Conservation (phyloP, 1,139 yeast species). For the Eremothecium gossypii region DNA sequence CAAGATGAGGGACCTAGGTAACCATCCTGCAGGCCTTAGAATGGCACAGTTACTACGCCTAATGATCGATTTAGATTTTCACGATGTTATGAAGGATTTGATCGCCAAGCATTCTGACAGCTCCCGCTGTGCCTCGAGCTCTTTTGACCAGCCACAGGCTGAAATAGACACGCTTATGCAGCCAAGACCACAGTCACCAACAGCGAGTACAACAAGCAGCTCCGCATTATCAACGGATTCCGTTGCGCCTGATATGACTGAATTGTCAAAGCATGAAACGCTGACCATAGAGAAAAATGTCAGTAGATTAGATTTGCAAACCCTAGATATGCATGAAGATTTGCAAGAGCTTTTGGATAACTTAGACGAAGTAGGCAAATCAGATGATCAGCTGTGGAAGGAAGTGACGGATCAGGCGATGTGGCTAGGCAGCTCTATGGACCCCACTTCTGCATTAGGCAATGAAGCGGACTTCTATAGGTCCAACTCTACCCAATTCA, state of each 20-base stretch:
- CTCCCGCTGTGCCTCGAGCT: background rate
- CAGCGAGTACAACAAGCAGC: slow-evolving; percentile 9
- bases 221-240: slow-evolving; percentile 6
- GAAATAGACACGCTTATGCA: slow-evolving; percentile 13
- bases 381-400: slow-evolving; percentile 62
- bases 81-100: slow-evolving; percentile 51
- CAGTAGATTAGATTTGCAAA: slow-evolving; percentile 22
- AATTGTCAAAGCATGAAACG: slow-evolving; percentile 13
- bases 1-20: slow-evolving; percentile 66
- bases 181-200: slow-evolving; percentile 9
- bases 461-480: slow-evolving; percentile 12
- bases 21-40: slow-evolving; percentile 68
- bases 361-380: slow-evolving; percentile 27
- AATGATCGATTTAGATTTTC: slow-evolving; percentile 57
- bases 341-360: slow-evolving; percentile 25
- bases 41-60: slow-evolving; percentile 62
- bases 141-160: background rate
- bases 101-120: slow-evolving; percentile 49
- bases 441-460: slow-evolving; percentile 22
- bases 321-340: slow-evolving; percentile 16
- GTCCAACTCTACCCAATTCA: background rate
- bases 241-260: slow-evolving; percentile 11
- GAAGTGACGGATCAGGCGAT: slow-evolving; percentile 67
- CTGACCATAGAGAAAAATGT: slow-evolving; percentile 24
- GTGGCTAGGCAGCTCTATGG: slow-evolving; percentile 42